Base-by-base conservation (phyloP, 148 eudicot genomes). In the Vaccinium vitisidaea region DNA sequence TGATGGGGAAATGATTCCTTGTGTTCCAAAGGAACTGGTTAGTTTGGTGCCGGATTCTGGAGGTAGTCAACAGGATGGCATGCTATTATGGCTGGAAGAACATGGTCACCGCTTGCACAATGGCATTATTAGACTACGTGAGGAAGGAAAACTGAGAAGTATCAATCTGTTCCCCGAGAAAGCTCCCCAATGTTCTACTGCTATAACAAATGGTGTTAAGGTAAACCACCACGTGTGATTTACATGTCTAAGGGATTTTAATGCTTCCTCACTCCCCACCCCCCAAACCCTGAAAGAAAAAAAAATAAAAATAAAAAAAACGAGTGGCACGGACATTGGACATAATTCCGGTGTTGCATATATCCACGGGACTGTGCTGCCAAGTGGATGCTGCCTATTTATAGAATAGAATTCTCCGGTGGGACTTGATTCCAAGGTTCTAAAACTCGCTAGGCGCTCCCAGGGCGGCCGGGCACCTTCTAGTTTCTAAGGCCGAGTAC, bases 61-160 rank as follows among this genome's bases (percentile, higher is more conserved):
- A 83, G 86, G 84, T 83, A 81, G 82, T 84, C 85, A 85, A 46
- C 91, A 90, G 76, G 98, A 97, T 90, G 99, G 92, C 27, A 77
- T 95, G 85, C 86, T 97, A 70, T 88, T 95, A 86, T 97, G 99
- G 99, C 87, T 97, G 85, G 99, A 97, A 91, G 98, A 97, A 88
- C 99, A 95, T 84, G 91, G 77, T 6, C 93, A 88, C 18, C 98
- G 99, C 69, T 89, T 97, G 79, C 81, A 94, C 84, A 86, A 85
- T 91, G 95, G 98, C 25, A 82, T 91, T 82, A 82, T 95, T 84
- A 85, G 87, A 89, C 84, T 91, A 63, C 93, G 96, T 12, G 86
- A 84, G 84, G 92, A 93, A 88, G 92, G 84, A 55, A 84, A 36
- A 52, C 10, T 67, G 74, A 91, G 85, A 86, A 87, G 93, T 81